phyloP scores from a whole-genome alignment of 2,329 filamentous ascomycete species.

The Penicillium sp. region DNA sequence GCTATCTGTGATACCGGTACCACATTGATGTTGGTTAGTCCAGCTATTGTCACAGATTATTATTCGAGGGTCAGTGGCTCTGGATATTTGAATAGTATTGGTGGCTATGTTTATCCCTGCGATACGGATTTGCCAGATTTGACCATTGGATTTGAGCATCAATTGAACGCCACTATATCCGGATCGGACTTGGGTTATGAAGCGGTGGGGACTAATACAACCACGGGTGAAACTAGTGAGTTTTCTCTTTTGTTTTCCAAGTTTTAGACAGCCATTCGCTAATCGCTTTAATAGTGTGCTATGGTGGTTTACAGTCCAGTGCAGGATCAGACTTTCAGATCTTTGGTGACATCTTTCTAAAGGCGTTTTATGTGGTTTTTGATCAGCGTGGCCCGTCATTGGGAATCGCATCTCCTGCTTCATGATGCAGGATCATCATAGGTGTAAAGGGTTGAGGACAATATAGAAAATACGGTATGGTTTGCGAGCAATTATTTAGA shows the following conservation, averaged over 20 bases:
- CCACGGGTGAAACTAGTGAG: conserved; percentile 42
- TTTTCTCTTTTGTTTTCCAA: conserved; percentile 1
- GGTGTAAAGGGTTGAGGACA: not conserved
- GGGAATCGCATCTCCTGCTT: conserved; percentile 50
- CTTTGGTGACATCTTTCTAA: conserved; percentile 62
- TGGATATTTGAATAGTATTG: conserved; percentile 42
- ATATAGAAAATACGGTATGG: not conserved
- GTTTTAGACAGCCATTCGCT: not conserved
- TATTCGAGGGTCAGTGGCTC: conserved; percentile 58
- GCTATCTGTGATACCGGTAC: conserved; percentile 70
- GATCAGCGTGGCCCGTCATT: conserved; percentile 50
- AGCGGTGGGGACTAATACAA: conserved; percentile 46
- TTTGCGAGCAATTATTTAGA: not conserved
- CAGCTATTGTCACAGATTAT: conserved; percentile 59
- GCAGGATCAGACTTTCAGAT: conserved; percentile 57
- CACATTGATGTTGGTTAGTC: conserved; percentile 62
- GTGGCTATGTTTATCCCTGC: conserved; percentile 61
- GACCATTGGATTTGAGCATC: conserved; percentile 53
- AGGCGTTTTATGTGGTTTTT: conserved; percentile 62
- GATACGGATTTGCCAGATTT: conserved; percentile 54
- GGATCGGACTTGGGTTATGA: conserved; percentile 59
- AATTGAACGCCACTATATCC: conserved; percentile 53
- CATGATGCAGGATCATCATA: conserved; percentile 12
- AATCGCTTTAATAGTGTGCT: conserved; percentile 45
- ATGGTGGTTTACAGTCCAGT: conserved; percentile 61